A percentile compares a stretch with the other conserved stretches of the same genome.
These are phyloP conservation scores for Tylopilus balloui DNA, from an alignment of 768 basidiomycete genomes.

Conservation along the genomic window DNA sequence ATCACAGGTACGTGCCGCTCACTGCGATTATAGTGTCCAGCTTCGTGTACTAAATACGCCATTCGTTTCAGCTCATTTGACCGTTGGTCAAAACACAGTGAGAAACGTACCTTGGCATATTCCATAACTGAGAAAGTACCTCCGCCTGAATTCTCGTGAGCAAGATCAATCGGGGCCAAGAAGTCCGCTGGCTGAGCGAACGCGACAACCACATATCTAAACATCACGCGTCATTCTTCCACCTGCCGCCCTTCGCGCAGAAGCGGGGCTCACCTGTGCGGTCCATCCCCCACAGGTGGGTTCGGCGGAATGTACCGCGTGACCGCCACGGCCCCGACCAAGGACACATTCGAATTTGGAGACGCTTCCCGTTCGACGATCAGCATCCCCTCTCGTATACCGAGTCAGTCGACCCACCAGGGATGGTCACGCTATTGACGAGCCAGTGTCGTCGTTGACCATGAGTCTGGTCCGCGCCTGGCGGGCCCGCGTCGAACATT, in stretches of 20 bases:
- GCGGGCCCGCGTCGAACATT: conserved; percentile 72
- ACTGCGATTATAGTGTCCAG: conserved; percentile 63
- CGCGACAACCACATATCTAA: conserved; percentile 65
- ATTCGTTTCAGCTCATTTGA: not conserved
- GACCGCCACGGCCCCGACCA: conserved; percentile 43
- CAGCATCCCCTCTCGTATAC: not conserved
- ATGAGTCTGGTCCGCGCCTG: conserved; percentile 52
- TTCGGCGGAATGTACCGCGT: conserved; percentile 70
- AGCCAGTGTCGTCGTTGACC: conserved; percentile 81
- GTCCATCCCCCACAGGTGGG: conserved; percentile 63
- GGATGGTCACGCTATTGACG: conserved; percentile 56
- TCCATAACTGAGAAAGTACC: conserved; percentile 50
- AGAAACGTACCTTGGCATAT: conserved; percentile 48
- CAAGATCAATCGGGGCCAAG: conserved; percentile 53
- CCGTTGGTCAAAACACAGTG: not conserved
- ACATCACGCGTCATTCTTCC: not conserved
- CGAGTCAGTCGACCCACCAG: conserved; percentile 31
- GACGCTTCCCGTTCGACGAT: not conserved
- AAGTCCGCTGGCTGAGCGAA: conserved; percentile 63
- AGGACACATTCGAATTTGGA: conserved; percentile 38
- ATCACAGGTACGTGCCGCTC: conserved; percentile 17
- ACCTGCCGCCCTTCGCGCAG: not conserved
- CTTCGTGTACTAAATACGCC: conserved; percentile 39
- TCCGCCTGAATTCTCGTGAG: conserved; percentile 46
- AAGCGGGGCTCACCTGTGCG: conserved; percentile 56